Evolutionary conservation across 2,329 filamentous ascomycete genomes (phyloP), one percentile per base, ranked within the genome.

Genomic region (Dactylellina sp.): DNA sequence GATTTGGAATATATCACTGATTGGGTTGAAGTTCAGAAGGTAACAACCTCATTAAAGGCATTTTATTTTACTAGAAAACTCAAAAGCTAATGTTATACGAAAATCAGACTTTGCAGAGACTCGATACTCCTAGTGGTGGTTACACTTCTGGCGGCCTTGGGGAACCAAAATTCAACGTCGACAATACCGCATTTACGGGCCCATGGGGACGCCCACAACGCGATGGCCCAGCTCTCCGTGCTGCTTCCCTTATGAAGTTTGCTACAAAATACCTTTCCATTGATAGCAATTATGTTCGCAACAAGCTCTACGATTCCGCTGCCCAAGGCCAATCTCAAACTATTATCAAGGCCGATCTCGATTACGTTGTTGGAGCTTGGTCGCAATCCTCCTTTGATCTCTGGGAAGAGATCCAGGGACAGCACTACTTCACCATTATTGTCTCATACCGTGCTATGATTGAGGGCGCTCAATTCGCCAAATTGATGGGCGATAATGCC

Each of bases 391-490:
- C 81, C 4, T 84, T 83, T 60, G 82, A 84, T 70, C 77, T 83
- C 0, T 84, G 82, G 82, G 82, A 83, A 61, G 82, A 84, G 75
- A 80, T 83, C n/a, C 77, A 81, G 37, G 82, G 83, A 2, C 76
- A 81, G 20, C 93, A 90, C 0, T 95, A 93, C 83, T 96, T 94
- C 81, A 95, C 91, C 0, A 82, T 88, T 32, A 86, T 88, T 1
- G 85, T 86, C 42, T 87, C 91, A 72, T 88, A 94, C 79, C 87
- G 91, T 77, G 85, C 88, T 78, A 79, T 85, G 75, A 81, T 84
- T 0, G 79, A 82, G 81, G 91, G 92, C 4, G 86, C 84, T 62
- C 83, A 84, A 1, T 84, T 95, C 14, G 91, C 91, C 2, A 81
- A 81, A n/a, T 82, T 83, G 18, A 84, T 94, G 4, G 88, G 88